Conservation (phyloP, 805 yeast species). For the Lipomyces orientalis region DNA sequence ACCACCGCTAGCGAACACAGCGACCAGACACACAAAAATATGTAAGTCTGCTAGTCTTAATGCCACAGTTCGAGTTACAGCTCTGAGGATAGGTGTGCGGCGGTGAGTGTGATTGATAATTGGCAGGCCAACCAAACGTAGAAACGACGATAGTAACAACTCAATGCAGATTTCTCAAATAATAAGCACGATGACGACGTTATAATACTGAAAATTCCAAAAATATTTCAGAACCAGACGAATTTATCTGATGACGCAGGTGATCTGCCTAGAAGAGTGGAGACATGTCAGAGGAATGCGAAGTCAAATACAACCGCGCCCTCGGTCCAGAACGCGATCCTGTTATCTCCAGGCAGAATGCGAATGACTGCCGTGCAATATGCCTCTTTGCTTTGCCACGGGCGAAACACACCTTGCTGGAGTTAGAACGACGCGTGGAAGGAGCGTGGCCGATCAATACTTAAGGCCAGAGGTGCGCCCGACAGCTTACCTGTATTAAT, state of each 20-base stretch:
- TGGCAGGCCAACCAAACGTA: not conserved
- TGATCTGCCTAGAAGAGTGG: not conserved
- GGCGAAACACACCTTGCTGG: not conserved
- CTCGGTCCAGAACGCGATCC: not conserved
- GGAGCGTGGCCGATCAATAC: not conserved
- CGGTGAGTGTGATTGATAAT: not conserved
- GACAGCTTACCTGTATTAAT: not conserved
- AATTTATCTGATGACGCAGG: not conserved
- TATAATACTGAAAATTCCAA: not conserved
- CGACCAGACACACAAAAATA: not conserved
- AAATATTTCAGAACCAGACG: not conserved
- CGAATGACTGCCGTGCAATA: not conserved
- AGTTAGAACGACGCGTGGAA: not conserved
- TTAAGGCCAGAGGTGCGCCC: not conserved
- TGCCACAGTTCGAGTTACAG: not conserved
- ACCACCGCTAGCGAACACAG: not conserved
- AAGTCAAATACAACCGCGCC: not conserved
- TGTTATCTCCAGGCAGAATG: not conserved
- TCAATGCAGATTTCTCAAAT: not conserved
- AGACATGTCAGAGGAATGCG: not conserved
- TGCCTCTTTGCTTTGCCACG: not conserved
- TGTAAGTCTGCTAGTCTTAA: not conserved
- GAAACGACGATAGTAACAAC: not conserved
- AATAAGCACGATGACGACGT: not conserved
- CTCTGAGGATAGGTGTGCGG: not conserved